Evolutionary conservation across 2,329 filamentous ascomycete species (phyloP).

Genomic region (Thelonectria rubi): DNA sequence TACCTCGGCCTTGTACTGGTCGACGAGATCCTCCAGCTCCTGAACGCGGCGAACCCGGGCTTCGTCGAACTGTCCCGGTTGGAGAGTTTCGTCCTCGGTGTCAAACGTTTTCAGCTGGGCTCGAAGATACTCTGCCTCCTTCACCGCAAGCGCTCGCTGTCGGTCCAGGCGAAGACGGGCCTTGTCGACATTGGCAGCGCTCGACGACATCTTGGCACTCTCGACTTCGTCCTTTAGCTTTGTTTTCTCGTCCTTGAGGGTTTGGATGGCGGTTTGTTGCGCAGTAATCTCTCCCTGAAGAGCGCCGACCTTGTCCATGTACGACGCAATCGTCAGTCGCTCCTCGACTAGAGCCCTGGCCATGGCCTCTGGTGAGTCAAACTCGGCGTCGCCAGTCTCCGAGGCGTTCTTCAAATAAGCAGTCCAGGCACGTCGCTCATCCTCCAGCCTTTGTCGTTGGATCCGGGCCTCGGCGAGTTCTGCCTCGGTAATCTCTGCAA

Average conservation of each 20-base stretch:
- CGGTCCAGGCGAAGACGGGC: constrained; percentile 80
- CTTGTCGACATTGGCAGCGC: constrained; percentile 67
- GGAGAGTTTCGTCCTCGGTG: constrained; percentile 86
- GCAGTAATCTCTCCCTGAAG: constrained; percentile 81
- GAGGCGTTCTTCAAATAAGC: constrained; percentile 80
- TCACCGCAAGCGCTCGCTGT: constrained; percentile 84
- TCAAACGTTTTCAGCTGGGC: constrained; percentile 92
- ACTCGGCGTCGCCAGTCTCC: constrained; percentile 71
- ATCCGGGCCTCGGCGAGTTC: constrained; percentile 83
- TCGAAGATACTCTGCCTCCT: constrained; percentile 93
- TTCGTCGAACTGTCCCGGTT: constrained; percentile 80
- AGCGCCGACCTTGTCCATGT: constrained; percentile 82
- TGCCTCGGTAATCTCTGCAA: constrained; percentile 76
- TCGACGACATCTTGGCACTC: constrained; percentile 65
- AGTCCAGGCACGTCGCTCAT: constrained; percentile 88
- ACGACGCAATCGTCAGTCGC: constrained; percentile 78
- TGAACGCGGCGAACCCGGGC: constrained; percentile 77
- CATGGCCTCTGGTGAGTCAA: constrained; percentile 87
- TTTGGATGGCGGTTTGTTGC: constrained; percentile 78
- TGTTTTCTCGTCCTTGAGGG: constrained; percentile 74
- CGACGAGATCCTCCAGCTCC: constrained; percentile 85
- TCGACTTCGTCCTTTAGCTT: constrained; percentile 75
- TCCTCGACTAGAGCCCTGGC: constrained; percentile 86
- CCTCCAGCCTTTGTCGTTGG: constrained; percentile 86
- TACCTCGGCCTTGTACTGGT: constrained; percentile 85